A percentile compares a stretch with the other conserved stretches of the same genome.
Evolutionary conservation across 2,329 filamentous ascomycete genomes (phyloP).

Genomic region (Fusarium sp.): DNA sequence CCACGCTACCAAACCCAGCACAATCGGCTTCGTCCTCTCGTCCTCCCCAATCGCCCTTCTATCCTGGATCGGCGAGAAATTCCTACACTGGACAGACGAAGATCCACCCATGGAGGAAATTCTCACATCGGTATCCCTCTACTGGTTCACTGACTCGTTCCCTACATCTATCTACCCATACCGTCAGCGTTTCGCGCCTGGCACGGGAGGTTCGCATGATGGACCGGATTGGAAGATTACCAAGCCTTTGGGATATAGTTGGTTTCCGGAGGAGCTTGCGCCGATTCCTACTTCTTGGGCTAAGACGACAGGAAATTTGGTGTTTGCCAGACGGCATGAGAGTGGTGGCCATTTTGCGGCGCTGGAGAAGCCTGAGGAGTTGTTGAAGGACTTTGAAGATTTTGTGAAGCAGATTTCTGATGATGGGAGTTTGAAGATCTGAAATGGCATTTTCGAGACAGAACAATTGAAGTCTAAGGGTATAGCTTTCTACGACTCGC

Average conservation of each 20-base stretch:
- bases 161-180: slow-evolving; percentile 9
- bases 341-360: slow-evolving; percentile 9
- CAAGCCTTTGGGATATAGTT: slow-evolving; percentile 18
- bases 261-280: slow-evolving; percentile 9
- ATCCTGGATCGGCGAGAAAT: slow-evolving; percentile 15
- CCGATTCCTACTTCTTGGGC: slow-evolving; percentile 10
- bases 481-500: too few species aligned
- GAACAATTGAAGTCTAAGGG: too few species aligned
- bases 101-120: neutral
- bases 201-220: rapidly evolving
- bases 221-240: neutral
- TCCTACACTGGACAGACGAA: slow-evolving; percentile 6
- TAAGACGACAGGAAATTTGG: neutral
- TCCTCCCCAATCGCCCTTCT: slow-evolving; percentile 7
- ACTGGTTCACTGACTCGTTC: slow-evolving; percentile 7
- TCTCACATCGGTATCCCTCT: neutral
- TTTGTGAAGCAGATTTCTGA: slow-evolving; percentile 6
- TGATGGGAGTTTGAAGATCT: slow-evolving; percentile 1
- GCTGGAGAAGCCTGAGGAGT: neutral
- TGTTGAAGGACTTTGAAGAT: slow-evolving; percentile 2
- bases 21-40: slow-evolving; percentile 1
- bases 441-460: rapidly evolving
- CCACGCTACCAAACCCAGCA: slow-evolving; percentile 9
- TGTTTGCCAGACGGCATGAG: neutral
- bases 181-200: neutral